Percentiles rank a stretch among this genome's conserved stretches.
Conservation (phyloP, 23 red algal genomes). For the Gracilaria vermiculophylla region DNA sequence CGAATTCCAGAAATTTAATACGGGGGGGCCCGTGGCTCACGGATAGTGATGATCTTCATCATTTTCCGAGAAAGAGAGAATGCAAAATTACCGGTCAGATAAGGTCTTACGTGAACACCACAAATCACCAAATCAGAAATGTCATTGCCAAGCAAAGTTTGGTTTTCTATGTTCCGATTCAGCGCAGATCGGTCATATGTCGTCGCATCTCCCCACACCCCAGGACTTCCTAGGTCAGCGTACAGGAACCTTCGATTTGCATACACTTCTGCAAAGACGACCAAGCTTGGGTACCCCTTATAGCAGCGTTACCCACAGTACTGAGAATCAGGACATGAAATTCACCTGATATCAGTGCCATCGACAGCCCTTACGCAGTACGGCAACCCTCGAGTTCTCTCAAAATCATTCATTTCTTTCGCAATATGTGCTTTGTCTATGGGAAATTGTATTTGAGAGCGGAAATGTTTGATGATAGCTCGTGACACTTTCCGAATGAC, state of each 20-base stretch:
- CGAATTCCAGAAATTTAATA: neutral
- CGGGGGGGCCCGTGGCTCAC: neutral
- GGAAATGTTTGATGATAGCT: neutral
- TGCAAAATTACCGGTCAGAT: neutral
- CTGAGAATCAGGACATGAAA: neutral
- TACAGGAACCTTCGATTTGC: neutral
- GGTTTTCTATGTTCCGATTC: neutral
- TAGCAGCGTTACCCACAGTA: conserved; percentile 24
- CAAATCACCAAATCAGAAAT: neutral
- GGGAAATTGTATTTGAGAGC: neutral
- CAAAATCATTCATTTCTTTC: neutral
- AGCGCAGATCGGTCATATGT: neutral
- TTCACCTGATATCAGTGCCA: conserved; percentile 32
- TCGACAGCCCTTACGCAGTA: conserved; percentile 9
- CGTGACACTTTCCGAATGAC: neutral
- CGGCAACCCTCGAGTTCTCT: neutral
- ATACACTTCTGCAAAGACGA: neutral
- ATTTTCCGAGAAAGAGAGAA: neutral
- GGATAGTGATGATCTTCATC: conserved; percentile 1
- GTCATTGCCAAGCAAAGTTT: neutral
- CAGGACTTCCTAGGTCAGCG: neutral
- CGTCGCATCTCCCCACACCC: neutral
- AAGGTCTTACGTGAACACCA: neutral
- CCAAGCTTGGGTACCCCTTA: conserved; percentile 11
- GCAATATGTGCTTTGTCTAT: neutral